A percentile compares a stretch with the other conserved stretches of the same genome.
Conservation (phyloP, 2,329 filamentous ascomycete species). For the Graphilbum sp. region DNA sequence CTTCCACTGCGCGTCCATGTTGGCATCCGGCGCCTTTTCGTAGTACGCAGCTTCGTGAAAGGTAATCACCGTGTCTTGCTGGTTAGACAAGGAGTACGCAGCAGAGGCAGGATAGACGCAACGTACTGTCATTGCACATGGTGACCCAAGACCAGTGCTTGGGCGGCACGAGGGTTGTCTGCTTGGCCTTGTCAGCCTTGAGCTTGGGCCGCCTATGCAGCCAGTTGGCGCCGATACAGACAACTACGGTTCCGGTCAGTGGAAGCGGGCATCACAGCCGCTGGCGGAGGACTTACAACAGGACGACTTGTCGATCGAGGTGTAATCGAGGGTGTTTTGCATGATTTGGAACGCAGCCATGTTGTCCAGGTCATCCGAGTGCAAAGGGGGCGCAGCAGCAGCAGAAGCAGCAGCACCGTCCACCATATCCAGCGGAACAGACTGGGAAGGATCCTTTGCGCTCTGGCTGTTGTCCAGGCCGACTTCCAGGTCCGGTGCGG, state of each 20-base stretch:
- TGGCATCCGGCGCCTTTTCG: slow-evolving; percentile 11
- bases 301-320: slow-evolving; percentile 51
- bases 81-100: slow-evolving; percentile 8
- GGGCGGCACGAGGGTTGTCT: slow-evolving; percentile 20
- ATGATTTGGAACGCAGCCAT: slow-evolving; percentile 34
- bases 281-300: slow-evolving; percentile 29
- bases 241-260: slow-evolving; percentile 26
- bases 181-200: slow-evolving; percentile 10
- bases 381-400: background rate
- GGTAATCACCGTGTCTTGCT: slow-evolving; percentile 47
- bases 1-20: slow-evolving; percentile 12
- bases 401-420: background rate
- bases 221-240: slow-evolving; percentile 58
- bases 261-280: slow-evolving; percentile 1
- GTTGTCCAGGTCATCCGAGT: slow-evolving; percentile 5
- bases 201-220: slow-evolving; percentile 22
- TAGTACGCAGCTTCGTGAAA: slow-evolving; percentile 43
- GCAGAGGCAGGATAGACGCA: background rate
- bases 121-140: slow-evolving; percentile 45
- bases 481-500: no score
- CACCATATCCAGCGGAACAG: no score
- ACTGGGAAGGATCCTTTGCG: no score
- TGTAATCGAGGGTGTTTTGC: slow-evolving; percentile 60
- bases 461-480: no score
- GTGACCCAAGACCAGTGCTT: slow-evolving; percentile 55